A percentile compares a stretch with the other conserved stretches of the same genome.
These are phyloP conservation scores for Cryptosporidium muris DNA, from an alignment of 169 alveolate species.

Conservation along the genomic window DNA sequence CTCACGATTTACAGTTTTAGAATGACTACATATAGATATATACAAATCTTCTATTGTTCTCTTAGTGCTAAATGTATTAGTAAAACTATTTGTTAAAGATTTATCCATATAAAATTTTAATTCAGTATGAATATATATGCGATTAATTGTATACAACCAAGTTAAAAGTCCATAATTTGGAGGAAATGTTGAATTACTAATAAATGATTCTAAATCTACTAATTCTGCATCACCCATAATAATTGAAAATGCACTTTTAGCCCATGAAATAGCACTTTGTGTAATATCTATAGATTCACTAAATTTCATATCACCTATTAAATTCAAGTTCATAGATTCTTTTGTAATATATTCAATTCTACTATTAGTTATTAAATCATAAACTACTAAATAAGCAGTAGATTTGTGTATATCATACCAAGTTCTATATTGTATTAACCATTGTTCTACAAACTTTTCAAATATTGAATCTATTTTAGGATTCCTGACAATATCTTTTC, in stretches of 20 bases:
- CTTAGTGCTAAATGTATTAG: conserved; percentile 41
- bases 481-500: conserved; percentile 16
- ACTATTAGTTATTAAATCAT: conserved; percentile 25
- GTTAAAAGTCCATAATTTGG: conserved; percentile 35
- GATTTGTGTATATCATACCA: conserved; percentile 40
- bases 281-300: conserved; percentile 16
- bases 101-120: conserved; percentile 1
- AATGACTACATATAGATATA: conserved; percentile 13
- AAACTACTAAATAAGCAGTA: neutral
- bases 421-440: conserved; percentile 15
- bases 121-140: conserved; percentile 37
- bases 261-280: conserved; percentile 44
- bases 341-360: conserved; percentile 20
- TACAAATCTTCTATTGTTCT: conserved; percentile 44
- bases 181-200: conserved; percentile 37
- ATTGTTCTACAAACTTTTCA: conserved; percentile 54
- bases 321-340: neutral
- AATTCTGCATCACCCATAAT: conserved; percentile 10
- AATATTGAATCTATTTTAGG: conserved; percentile 17
- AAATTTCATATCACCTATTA: conserved; percentile 3
- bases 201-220: conserved; percentile 28
- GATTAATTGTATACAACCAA: conserved; percentile 47
- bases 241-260: conserved; percentile 44
- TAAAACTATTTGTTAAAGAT: conserved; percentile 23
- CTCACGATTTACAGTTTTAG: conserved; percentile 26